Base-by-base conservation (phyloP, 768 basidiomycete genomes). In the Crassisporium funariophilum region DNA sequence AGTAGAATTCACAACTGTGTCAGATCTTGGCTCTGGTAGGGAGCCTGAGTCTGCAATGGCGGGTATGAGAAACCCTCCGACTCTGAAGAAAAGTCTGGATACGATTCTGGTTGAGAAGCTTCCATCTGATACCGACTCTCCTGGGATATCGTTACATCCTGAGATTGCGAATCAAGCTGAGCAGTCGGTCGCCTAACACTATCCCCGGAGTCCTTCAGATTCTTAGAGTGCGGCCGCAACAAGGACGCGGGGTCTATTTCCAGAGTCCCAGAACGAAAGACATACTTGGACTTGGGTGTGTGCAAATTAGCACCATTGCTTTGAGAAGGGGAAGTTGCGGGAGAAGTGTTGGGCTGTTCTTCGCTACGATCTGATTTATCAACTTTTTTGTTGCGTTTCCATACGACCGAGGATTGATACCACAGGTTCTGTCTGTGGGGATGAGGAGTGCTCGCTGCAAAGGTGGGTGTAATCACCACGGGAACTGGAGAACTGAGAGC, bases 1-100 rank as follows among this genome's bases (percentile, higher is more conserved):
- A 7, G 16, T 24, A 8, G 21, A 11, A 22, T 17, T 42, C 40
- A 56, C 21, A 45, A 52, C 44, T 69, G 65, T 47, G 62, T 66
- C 49, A 64, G 58, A 48, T 60, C 70, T 57, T 78, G 79, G 52
- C 80, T 81, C 31, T 65, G 61, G 50, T 81, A 82, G 4, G 76
- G 75, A 21, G 80, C 78, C 55, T 83, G 81, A 2, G 79, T 80
- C 53, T 75, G 78, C 34, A 79, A 58, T 21, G 70, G 60, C 15
- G 60, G 65, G 43, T 73, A 70, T 9, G 65, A 68, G n/a, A 46
- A 44, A 13, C 60, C 62, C 33, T 65, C 52, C 29, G 54, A 49
- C 15, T 54, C 55, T 42, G 55, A 56, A 38, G 53, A 51, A 24
- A 31, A 52, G 27, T 55, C 53, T 20, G 42, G 60, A 29, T 59